Evolutionary conservation across 495 filamentous ascomycete genomes (phyloP), one percentile per base, ranked within the genome.

Genomic region (Hypoxylon fragiforme): DNA sequence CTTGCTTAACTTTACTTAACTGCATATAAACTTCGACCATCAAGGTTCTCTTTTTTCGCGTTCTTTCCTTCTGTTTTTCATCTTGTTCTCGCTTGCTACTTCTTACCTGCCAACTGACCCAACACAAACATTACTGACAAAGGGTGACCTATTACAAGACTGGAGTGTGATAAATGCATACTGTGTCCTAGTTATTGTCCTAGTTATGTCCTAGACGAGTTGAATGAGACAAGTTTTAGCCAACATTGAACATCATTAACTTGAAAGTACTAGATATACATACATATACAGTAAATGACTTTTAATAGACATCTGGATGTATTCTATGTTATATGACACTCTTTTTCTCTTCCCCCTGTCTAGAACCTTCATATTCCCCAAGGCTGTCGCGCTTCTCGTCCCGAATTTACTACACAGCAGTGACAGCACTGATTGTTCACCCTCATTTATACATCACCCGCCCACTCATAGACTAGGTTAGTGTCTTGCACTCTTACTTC

Each of bases 11-110:
- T 24, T 31, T 30, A 37, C 18, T 28, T 15, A 7, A 22, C 18
- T 37, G 24, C 4, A 9, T 4, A 4, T 28, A 4, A 20, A 4
- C 24, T 16, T 56, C 46, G 49, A 32, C 62, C 62, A 65, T 65
- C 62, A 65, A 58, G 62, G 62, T 65, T 56, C 62, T 65, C 58
- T 52, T 9, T 49, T 54, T 15, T 20, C 13, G 20, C 46, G 15
- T 54, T 50, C 43, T 14, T 40, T 15, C 31, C 18, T 46, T 36
- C 11, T 46, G 36, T 36, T 24, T 28, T 21, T 14, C 43, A 13
- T 11, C 21, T 19, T 22, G 41, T 60, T 28, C 21, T 32, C 45
- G 13, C 6, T 18, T 37, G 9, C 30, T 38, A 16, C 16, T 51
- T 38, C 14, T 20, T 46, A 15, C 13, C 44, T 51, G 37, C 32